A percentile compares a stretch with the other conserved stretches of the same genome.
Conservation (phyloP, 306 rosid genomes). For the Fragaria ananassa region DNA sequence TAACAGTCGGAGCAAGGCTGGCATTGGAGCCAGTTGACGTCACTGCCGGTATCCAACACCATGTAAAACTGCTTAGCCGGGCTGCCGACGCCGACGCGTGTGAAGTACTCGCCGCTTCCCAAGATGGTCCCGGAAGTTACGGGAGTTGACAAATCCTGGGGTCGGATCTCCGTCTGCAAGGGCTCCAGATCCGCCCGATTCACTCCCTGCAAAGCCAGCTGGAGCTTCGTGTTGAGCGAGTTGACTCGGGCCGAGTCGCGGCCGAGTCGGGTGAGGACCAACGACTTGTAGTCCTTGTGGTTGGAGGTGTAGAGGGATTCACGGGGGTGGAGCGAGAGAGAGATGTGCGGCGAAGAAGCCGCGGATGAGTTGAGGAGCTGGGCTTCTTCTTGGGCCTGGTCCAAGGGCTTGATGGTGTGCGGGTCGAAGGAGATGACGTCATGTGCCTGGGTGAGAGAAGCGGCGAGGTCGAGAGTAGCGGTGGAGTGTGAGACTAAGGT, state of each 20-base stretch:
- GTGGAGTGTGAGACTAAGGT: conserved; percentile 10
- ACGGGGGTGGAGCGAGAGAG: conserved; percentile 51
- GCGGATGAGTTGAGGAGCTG: conserved; percentile 7
- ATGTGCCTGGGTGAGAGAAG: conserved; percentile 52
- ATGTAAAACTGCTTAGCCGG: conserved; percentile 63
- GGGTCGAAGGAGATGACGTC: conserved; percentile 49
- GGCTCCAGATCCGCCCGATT: conserved; percentile 51
- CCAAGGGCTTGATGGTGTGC: conserved; percentile 10
- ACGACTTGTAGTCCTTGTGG: conserved; percentile 43
- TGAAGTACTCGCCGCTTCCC: conserved; percentile 94
- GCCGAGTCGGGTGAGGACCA: conserved; percentile 46
- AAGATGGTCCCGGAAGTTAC: conserved; percentile 55
- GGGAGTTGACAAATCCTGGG: conserved; percentile 62
- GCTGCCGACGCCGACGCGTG: conserved; percentile 62
- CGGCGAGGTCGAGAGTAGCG: conserved; percentile 48
- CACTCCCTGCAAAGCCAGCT: conserved; percentile 32
- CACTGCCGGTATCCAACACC: conserved; percentile 92
- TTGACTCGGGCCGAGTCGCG: conserved; percentile 79
- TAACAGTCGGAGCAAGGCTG: conserved; percentile 80
- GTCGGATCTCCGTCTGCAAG: conserved; percentile 35
- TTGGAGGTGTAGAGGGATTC: conserved; percentile 34
- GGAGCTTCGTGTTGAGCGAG: conserved; percentile 48
- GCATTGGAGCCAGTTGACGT: conserved; percentile 89
- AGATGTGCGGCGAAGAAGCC: conserved; percentile 21
- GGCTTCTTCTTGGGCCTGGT: conserved; percentile 4